Conservation (phyloP, 768 basidiomycete genomes). For the Gloeostereum incarnatum region DNA sequence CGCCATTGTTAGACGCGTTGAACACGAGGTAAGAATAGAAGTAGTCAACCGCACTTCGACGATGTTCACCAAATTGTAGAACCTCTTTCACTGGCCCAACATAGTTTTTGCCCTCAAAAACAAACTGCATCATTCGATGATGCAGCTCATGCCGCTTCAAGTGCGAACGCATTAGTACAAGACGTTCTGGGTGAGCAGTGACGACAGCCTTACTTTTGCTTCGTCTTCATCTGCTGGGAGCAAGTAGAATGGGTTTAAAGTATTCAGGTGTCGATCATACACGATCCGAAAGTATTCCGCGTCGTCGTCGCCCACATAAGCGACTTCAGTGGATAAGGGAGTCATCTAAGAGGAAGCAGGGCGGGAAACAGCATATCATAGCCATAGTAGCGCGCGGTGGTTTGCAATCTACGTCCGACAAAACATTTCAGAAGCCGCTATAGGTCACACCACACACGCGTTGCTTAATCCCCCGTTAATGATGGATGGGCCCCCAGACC, state of each 20-base stretch:
- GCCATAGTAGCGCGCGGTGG: no score
- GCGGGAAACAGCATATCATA: no score
- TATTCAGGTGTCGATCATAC: conserved; percentile 46
- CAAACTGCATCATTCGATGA: conserved; percentile 59
- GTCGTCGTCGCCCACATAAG: conserved; percentile 32
- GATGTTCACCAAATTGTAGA: conserved; percentile 39
- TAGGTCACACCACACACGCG: no score
- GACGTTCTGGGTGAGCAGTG: conserved; percentile 1
- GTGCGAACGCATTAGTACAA: no score
- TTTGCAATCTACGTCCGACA: no score
- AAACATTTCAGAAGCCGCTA: no score
- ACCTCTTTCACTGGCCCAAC: conserved; percentile 55
- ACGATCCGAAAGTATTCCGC: conserved; percentile 43
- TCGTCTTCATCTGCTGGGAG: conserved; percentile 64
- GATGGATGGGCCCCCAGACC: no score
- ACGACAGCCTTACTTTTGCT: conserved; percentile 33
- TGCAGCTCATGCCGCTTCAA: conserved; percentile 51
- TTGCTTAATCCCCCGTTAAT: no score
- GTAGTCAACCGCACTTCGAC: conserved; percentile 16
- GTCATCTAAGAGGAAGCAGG: no score
- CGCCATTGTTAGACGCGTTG: conserved; percentile 13
- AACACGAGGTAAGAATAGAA: conserved; percentile 1
- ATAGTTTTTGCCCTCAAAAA: conserved; percentile 55
- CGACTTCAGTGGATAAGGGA: conserved; percentile 17
- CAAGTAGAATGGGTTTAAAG: conserved; percentile 46